Evolutionary conservation across 2,329 filamentous ascomycete genomes (phyloP), one percentile per base, ranked within the genome.

Genomic region (Fonsecaea monophora): DNA sequence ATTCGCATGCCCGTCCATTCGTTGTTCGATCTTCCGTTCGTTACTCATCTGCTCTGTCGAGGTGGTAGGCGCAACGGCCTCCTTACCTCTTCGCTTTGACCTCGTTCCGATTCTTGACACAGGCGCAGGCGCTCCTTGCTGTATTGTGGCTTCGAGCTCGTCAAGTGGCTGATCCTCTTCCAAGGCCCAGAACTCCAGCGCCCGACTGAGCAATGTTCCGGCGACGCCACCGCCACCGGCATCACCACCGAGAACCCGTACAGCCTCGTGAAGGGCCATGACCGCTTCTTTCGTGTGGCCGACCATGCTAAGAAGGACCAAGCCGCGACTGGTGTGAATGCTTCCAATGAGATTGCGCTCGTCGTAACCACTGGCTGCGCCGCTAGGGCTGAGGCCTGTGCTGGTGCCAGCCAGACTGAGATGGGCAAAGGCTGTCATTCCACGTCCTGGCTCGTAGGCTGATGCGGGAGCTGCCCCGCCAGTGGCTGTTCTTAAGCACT

Each of bases 251-350:
- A 82, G 69, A 1, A 83, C 79, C 34, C 81, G 77, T n/a, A 83
- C 81, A 6, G 81, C 80, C 77, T 97, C 92, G 73, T 98, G 95
- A 32, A 98, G 82, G 2, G 92, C 88, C 9, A 89, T 84, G 3
- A 95, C 89, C 0, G 94, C 94, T 54, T 96, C 90, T 73, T 90
- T 90, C 0, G 88, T 86, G 59, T 87, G 84, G 15, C 87, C 88
- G n/a, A 70, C 67, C 71, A 92, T 83, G 74, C 97, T 92, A 72
- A 98, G 85, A 62, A 94, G 84, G 12, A 96, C 90, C 15, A 98
- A 82, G 0, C 92, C 94, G 74, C 96, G 77, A 53, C 80, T 81
- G 5, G 81, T 82, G 68, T 83, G 79, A 25, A 83, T 77, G 4
- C 79, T 81, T 3, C 81, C 81, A 34, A 81, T 74, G 56, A 83